Evolutionary conservation across 2,329 filamentous ascomycete species (phyloP).

Genomic region (Fusarium lateritium): DNA sequence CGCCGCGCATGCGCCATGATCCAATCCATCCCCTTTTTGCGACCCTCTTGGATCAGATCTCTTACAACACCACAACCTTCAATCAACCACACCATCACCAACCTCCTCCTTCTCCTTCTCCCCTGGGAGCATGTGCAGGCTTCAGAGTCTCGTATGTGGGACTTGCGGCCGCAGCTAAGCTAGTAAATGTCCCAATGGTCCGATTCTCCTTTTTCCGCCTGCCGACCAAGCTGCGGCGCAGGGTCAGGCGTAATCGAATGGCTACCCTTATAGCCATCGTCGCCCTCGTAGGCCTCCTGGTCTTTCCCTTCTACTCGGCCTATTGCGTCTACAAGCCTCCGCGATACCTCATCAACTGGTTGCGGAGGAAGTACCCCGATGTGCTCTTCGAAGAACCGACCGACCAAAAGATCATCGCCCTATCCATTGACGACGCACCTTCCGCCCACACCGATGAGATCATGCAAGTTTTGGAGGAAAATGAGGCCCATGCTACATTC

Average conservation of each 20-base stretch:
- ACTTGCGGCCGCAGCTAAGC: slow-evolving; percentile 40
- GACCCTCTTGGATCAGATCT: slow-evolving; percentile 14
- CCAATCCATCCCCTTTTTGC: slow-evolving; percentile 26
- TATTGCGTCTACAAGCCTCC: slow-evolving; percentile 89
- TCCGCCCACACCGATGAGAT: slow-evolving; percentile 81
- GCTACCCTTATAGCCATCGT: slow-evolving; percentile 64
- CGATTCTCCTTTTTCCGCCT: slow-evolving; percentile 66
- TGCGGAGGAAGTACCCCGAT: slow-evolving; percentile 80
- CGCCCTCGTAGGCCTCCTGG: slow-evolving; percentile 54
- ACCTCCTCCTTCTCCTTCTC: slow-evolving; percentile 11
- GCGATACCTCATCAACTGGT: slow-evolving; percentile 76
- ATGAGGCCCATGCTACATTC: slow-evolving; percentile 84
- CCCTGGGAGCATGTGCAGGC: slow-evolving; percentile 45
- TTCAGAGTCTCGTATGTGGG: slow-evolving; percentile 41
- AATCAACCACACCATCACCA: slow-evolving; percentile 12
- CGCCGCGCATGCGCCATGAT: slow-evolving; percentile 9
- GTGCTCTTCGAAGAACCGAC: slow-evolving; percentile 80
- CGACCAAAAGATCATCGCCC: slow-evolving; percentile 76
- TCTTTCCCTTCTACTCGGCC: slow-evolving; percentile 61
- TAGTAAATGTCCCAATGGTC: slow-evolving; percentile 52
- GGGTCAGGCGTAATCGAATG: slow-evolving; percentile 72
- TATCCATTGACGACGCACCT: slow-evolving; percentile 91
- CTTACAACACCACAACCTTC: slow-evolving; percentile 20
- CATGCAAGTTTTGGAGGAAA: slow-evolving; percentile 73
- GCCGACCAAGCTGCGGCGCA: slow-evolving; percentile 69